Evolutionary conservation across 192 early-diverging fungal species (phyloP).

Genomic region (Entophlyctis helioformis): DNA sequence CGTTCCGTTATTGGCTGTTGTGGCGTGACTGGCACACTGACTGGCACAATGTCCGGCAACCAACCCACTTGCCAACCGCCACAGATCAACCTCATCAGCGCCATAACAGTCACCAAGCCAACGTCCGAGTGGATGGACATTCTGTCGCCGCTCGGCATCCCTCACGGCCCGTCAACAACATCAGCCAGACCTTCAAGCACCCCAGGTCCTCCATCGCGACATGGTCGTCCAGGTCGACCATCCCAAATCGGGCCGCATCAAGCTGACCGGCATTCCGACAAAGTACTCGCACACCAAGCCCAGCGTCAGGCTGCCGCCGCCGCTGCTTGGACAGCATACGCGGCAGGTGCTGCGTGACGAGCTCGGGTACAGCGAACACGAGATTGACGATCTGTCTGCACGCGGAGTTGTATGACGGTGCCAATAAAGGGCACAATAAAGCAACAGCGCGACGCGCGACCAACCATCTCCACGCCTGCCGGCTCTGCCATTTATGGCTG

Average conservation of each 20-base stretch:
- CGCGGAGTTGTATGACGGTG: conserved; percentile 8
- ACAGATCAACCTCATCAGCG: conserved; percentile 41
- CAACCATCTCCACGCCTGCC: too few species aligned
- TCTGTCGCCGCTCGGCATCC: conserved; percentile 59
- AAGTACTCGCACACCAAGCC: conserved; percentile 60
- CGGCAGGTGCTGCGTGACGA: conserved; percentile 54
- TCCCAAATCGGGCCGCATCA: conserved; percentile 64
- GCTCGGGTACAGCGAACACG: conserved; percentile 47
- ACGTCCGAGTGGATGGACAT: conserved; percentile 52
- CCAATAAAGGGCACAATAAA: too few species aligned
- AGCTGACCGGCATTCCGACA: conserved; percentile 62
- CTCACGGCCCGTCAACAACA: conserved; percentile 65
- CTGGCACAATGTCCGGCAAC: too few species aligned
- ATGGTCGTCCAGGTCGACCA: conserved; percentile 78
- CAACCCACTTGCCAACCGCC: too few species aligned
- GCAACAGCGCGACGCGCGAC: too few species aligned
- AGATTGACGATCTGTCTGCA: conserved; percentile 24
- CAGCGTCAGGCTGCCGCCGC: conserved; percentile 62
- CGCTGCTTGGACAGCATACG: conserved; percentile 81
- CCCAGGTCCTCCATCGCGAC: conserved; percentile 27
- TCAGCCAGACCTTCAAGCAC: conserved; percentile 37
- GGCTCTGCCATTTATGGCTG: too few species aligned
- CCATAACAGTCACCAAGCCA: conserved; percentile 26
- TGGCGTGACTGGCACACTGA: too few species aligned
- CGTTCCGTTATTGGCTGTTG: too few species aligned